Evolutionary conservation across 345 rosid genomes (phyloP), one percentile per base, ranked within the genome.

Genomic region (Gossypium sturtianum): DNA sequence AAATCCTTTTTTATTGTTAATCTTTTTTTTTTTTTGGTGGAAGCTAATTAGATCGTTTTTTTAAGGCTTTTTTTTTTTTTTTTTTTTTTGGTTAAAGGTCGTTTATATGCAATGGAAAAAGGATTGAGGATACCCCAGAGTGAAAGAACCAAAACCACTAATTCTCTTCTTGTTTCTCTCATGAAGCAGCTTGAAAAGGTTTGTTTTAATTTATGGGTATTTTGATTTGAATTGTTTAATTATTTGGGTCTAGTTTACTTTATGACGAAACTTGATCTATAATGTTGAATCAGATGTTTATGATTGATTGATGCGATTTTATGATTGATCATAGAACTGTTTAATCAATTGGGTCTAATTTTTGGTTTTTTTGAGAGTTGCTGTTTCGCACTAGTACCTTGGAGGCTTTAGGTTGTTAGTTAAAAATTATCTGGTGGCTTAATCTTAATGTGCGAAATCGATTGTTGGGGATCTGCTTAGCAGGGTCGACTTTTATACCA

Each of bases 141-240:
- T 73, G 94, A 91, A 68, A 89, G 98, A 17, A 95, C 99, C n/a
- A 93, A 89, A 84, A 90, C 91, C 74, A 95, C 99, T 65, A 93
- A 88, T 82, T 69, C 97, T 11, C 90, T 95, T 69, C 94, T 95
- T 65, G 65, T 85, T 78, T 95, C 99, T 64, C 97, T 95, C 81
- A 95, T 95, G 81, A 95, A 93, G 41, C 99, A 93, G 84, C 94
- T 95, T 7, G 98, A 95, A 78, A 95, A 93, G 97, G 98, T 95
- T 17, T 22, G 19, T 29, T 66, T 22, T 66, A 53, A 47, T 5
- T 49, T 27, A 47, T 25, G 59, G 23, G 59, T 68, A 17, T 51
- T 69, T 54, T 51, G 2, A 27, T 51, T 27, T 29, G 23, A 27
- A 7, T 7, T 27, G 58, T 69, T 51, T 9, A 69, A 51, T 69